These are phyloP conservation scores for Penicillium capsulatum DNA, from an alignment of 2,329 filamentous ascomycete genomes.

Conservation along the genomic window DNA sequence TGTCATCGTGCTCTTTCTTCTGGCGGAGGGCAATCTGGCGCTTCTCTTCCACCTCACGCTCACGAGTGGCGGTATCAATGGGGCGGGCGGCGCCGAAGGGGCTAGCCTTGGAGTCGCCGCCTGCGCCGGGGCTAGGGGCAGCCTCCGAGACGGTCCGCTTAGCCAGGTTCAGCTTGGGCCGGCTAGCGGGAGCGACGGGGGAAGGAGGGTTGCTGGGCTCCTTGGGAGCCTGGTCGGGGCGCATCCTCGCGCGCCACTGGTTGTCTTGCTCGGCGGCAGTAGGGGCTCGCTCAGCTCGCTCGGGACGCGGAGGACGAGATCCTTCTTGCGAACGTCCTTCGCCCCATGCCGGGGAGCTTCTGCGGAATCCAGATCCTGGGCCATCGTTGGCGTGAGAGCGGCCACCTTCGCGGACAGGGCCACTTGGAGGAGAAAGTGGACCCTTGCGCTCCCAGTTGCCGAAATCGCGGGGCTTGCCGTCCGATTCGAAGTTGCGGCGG, in stretches of 20 bases:
- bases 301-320: constrained; percentile 71
- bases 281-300: constrained; percentile 65
- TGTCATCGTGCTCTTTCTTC: constrained; percentile 65
- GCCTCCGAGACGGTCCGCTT: constrained; percentile 89
- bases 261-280: constrained; percentile 90
- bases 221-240: constrained; percentile 69
- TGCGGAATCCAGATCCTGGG: constrained; percentile 56
- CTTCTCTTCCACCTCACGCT: constrained; percentile 89
- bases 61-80: constrained; percentile 85
- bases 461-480: constrained; percentile 75
- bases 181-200: constrained; percentile 54
- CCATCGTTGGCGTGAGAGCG: constrained; percentile 59
- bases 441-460: constrained; percentile 94
- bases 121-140: constrained; percentile 44
- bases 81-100: constrained; percentile 91
- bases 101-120: constrained; percentile 72
- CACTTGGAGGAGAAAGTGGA: constrained; percentile 69
- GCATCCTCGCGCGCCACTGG: constrained; percentile 90
- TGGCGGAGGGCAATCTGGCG: constrained; percentile 67
- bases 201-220: constrained; percentile 68
- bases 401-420: constrained; percentile 54
- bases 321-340: constrained; percentile 66
- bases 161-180: constrained; percentile 79
- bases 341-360: constrained; percentile 71
- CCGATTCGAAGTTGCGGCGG: constrained; percentile 61